Evolutionary conservation across 192 early-diverging fungal genomes (phyloP), one percentile per base, ranked within the genome.

Genomic region (Coemansia sp.): DNA sequence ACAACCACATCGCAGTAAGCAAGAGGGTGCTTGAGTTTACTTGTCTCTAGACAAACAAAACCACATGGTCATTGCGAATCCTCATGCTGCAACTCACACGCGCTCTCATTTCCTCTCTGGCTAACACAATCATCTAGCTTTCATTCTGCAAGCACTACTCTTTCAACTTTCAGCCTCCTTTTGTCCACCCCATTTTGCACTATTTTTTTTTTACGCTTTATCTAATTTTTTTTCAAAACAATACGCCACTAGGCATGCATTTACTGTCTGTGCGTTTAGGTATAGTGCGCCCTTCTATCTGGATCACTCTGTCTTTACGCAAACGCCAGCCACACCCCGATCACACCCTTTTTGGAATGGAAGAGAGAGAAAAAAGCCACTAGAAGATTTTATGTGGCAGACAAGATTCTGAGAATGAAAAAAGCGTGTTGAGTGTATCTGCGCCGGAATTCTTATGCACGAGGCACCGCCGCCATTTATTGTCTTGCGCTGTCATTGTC

Each of bases 11-110:
- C 8, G 45, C 19, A 46, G 45, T 46, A 17, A 44, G 42, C 42
- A 46, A n/a, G 4, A 46, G 19, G 17, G 17, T 41, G 12, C 11
- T 9, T 12, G 2, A 41, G 3, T 12, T 41, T 12, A 14, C 39
- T 41, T 41, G 39, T 41, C 14, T 14, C 44, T 15, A n/a, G 44
- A 45, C 44, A 45, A 45, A 45, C 44, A 45, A 45, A 19, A 45
- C n/a, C 44, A 45, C 44, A 45, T 21, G 44, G 44, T 21, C 48
- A 51, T 51, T 51, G 9, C 48, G 48, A 51, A 51, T 51, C 48
- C 48, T 25, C 17, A 2, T 51, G 23, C 21, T 51, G 48, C 25
- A 34, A 51, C 21, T 51, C 51, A 55, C 51, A 55, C 51, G 51
- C 51, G 14, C 15, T 29, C 51, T 55, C 11, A 25, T 31, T 29